These are phyloP conservation scores for Boletus semigastroideus DNA, from an alignment of 1,284 basidiomycete species.

Conservation along the genomic window DNA sequence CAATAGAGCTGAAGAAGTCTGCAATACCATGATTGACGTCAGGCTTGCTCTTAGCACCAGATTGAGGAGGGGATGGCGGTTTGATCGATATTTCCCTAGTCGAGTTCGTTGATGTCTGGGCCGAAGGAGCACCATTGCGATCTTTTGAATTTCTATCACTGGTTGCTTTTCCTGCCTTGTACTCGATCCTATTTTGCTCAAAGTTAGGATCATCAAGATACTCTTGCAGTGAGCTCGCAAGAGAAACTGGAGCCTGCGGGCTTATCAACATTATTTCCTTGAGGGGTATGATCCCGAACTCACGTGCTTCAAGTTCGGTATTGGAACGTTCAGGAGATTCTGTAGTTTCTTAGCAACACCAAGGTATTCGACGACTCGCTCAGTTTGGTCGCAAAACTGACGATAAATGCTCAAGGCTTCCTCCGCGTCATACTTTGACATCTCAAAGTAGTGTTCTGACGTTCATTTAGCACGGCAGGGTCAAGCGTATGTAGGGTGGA, in stretches of 20 bases:
- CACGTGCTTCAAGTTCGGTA: conserved; percentile 93
- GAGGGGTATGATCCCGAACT: conserved; percentile 27
- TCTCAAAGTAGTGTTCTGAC: conserved; percentile 98
- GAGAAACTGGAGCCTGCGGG: conserved; percentile 83
- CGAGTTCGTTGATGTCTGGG: conserved; percentile 15
- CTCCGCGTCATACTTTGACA: conserved; percentile 90
- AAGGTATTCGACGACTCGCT: conserved; percentile 91
- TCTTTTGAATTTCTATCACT: conserved; percentile 53
- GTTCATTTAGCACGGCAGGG: conserved; percentile 14
- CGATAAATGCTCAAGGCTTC: conserved; percentile 90
- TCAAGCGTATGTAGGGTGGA: background rate
- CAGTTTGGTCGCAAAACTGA: conserved; percentile 93
- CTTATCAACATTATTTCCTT: background rate
- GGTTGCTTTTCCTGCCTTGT: conserved; percentile 82
- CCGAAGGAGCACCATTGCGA: conserved; percentile 27
- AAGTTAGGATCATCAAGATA: conserved; percentile 96
- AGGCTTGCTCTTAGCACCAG: conserved; percentile 23
- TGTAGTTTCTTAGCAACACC: conserved; percentile 92
- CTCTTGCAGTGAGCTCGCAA: conserved; percentile 92
- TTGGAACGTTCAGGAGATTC: conserved; percentile 88
- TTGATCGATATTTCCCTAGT: conserved; percentile 17
- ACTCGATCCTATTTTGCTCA: conserved; percentile 91
- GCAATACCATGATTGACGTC: conserved; percentile 48
- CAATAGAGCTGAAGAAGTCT: conserved; percentile 94
- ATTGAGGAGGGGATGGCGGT: conserved; percentile 24